Percentiles rank a stretch among this genome's conserved stretches.
These are phyloP conservation scores for Usnea hakonensis DNA, from an alignment of 495 filamentous ascomycete species.

Conservation along the genomic window DNA sequence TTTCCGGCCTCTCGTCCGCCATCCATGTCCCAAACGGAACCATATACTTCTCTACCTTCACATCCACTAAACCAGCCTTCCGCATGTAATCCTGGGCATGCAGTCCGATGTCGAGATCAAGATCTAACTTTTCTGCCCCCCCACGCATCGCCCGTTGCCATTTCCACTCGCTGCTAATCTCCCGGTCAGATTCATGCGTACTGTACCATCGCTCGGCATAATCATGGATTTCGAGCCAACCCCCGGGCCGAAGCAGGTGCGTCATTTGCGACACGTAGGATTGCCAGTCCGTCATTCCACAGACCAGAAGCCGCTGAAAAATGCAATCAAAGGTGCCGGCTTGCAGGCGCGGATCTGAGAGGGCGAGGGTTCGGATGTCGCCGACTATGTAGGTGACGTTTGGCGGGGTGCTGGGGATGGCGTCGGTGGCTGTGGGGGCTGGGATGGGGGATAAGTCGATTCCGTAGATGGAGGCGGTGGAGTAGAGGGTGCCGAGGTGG, in stretches of 20 bases:
- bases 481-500: not conserved
- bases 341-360: not conserved
- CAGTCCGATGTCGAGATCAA: not conserved
- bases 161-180: not conserved
- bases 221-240: not conserved
- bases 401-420: not conserved
- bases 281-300: slow-evolving; percentile 2
- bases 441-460: not conserved
- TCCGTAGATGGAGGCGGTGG: not conserved
- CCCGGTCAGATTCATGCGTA: not conserved
- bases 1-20: not conserved
- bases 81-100: not conserved
- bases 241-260: not conserved
- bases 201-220: not conserved
- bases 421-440: not conserved
- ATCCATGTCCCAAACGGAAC: not conserved
- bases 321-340: not conserved
- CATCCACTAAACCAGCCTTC: not conserved
- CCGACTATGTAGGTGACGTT: not conserved
- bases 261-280: not conserved
- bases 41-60: not conserved
- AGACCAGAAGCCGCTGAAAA: not conserved
- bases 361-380: not conserved
- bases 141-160: not conserved
- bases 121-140: not conserved